Percentiles rank a stretch among this genome's conserved stretches.
phyloP scores from a whole-genome alignment of 2,329 filamentous ascomycete genomes.

The Huntiella abstrusa region DNA sequence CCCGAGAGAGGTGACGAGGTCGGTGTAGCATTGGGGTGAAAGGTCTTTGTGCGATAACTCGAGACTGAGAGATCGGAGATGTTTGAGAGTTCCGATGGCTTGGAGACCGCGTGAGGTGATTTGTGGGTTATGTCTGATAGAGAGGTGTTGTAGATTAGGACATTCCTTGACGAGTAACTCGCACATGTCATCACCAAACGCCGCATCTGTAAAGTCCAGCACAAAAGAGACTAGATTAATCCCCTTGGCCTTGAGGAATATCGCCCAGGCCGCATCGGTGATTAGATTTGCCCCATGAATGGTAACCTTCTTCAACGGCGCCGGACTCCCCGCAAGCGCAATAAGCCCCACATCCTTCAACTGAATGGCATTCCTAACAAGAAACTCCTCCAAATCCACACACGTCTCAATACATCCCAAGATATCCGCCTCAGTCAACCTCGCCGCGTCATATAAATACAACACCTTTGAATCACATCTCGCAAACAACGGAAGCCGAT shows the following conservation, averaged over 20 bases:
- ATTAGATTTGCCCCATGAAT: constrained; percentile 74
- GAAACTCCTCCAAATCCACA: constrained; percentile 48
- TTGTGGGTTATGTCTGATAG: constrained; percentile 63
- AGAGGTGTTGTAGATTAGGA: constrained; percentile 52
- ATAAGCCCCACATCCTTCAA: constrained; percentile 73
- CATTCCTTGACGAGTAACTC: constrained; percentile 43
- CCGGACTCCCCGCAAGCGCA: constrained; percentile 57
- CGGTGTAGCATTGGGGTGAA: constrained; percentile 35
- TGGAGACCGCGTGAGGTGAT: constrained; percentile 47
- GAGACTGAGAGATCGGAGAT: constrained; percentile 58
- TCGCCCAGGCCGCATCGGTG: constrained; percentile 54
- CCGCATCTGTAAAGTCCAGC: constrained; percentile 66
- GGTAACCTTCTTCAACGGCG: constrained; percentile 51
- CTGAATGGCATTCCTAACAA: constrained; percentile 71
- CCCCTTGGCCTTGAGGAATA: constrained; percentile 49
- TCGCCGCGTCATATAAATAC: constrained; percentile 38
- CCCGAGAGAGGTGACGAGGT: constrained; percentile 45
- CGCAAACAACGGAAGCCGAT: constrained; percentile 38
- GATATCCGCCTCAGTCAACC: constrained; percentile 57
- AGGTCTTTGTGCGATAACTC: constrained; percentile 38
- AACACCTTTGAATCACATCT: constrained; percentile 31
- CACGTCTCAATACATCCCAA: constrained; percentile 62
- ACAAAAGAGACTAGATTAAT: constrained; percentile 46
- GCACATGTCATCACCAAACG: constrained; percentile 57
- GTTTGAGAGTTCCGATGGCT: constrained; percentile 40